Evolutionary conservation across 2,329 filamentous ascomycete genomes (phyloP), one percentile per base, ranked within the genome.

Genomic region (Arthrocladium fulminans): DNA sequence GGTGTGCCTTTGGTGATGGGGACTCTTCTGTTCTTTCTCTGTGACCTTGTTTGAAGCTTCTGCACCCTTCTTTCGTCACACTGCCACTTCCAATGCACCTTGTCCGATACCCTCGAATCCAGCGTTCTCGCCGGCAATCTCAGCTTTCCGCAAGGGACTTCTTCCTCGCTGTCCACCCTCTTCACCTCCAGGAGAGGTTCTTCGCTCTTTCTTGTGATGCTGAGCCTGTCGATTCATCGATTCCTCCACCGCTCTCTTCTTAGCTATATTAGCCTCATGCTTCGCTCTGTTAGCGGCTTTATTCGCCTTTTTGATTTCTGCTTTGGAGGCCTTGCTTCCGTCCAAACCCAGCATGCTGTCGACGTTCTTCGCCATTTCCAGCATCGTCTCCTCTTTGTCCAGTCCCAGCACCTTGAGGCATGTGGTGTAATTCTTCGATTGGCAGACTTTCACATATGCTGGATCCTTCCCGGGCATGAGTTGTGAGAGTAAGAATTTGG

Each of bases 401-500:
- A 86, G 73, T 0, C 74, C 79, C 24, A 97, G 66, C 1, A 75
- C 68, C 49, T 80, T 72, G 60, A 88, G 84, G 1, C 83, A 65
- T 45, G 85, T 80, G 7, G 68, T 69, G 61, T 96, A 95, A 57
- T 77, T 84, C 67, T 83, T 88, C 51, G 77, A 76, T 40, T 70
- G 66, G 53, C 78, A 80, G 57, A 92, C 73, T 2, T 72, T 65
- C 50, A 75, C 73, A 62, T 84, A 85, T 1, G 71, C 72, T 32
- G 76, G 71, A 41, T 79, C 73, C 64, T 88, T 94, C 13, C 89
- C 88, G 0, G 88, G 88, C 20, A 97, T 80, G 66, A 96, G 77
- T 64, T 95, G 87, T 35, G 79, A 79, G 23, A 98, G 78, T 25
- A 92, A 73, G 63, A 85, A 98, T 65, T 98, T 98, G 3, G 89